Base-by-base conservation (phyloP, 2,329 filamentous ascomycete species). In the Alternaria atra region DNA sequence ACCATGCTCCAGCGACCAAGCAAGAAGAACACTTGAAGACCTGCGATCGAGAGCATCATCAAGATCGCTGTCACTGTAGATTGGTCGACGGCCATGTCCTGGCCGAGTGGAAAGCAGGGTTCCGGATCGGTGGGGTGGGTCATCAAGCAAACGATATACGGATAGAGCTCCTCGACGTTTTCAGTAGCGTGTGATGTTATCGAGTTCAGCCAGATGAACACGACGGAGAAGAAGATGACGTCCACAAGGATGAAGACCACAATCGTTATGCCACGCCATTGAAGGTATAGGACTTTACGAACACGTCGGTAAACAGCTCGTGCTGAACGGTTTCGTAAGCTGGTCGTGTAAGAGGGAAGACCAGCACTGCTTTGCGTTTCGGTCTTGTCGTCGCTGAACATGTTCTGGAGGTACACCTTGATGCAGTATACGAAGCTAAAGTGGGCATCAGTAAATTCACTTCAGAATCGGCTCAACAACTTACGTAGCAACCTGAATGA, bases 181-280 rank as follows among this genome's bases (percentile, higher is more conserved):
- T 86, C 84, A 20, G 86, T 79, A 3, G 86, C 85, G 53, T 80
- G 70, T 8, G 87, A 81, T 12, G 91, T 85, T 23, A 91, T 86
- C 1, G 71, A 66, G 69, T 90, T 90, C 73, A 97, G 87, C 75
- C 92, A 92, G 50, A 98, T 90, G 75, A 98, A 98, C 55, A 97
- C 86, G 46, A 97, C 84, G 2, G 94, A 90, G 80, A 98, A 97
- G 84, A 97, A 97, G 72, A 97, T 89, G 64, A 98, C 93, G 76
- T 98, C 94, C 61, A 88, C 87, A 59, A 97, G 87, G 69, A 98
- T 97, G 75, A 97, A 90, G 53, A 96, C 83, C 13, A 97, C 93
- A 62, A 98, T 92, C 43, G 89, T 87, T 61, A 97, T 94, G 44
- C 94, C 94, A 69, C 94, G 88, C 95, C 95, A 99, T 79, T 99